These are phyloP conservation scores for Massarina eburnea DNA, from an alignment of 2,329 filamentous ascomycete species.

Conservation along the genomic window DNA sequence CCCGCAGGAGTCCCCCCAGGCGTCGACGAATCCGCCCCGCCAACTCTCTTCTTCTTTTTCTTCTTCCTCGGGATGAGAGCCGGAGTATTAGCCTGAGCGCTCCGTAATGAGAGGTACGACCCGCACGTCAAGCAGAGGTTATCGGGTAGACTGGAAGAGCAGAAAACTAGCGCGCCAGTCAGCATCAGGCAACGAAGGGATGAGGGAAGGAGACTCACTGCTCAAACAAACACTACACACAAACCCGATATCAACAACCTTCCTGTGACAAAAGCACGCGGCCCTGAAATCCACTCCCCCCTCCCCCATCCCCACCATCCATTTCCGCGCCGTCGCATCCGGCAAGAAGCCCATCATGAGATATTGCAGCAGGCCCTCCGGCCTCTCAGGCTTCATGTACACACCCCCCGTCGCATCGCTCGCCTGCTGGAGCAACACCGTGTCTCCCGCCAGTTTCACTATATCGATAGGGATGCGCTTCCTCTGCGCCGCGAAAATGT, in stretches of 20 bases:
- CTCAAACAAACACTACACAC: conserved; percentile 96
- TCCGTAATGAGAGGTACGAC: conserved; percentile 41
- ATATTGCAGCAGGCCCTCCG: conserved; percentile 76
- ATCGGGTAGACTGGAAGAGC: conserved; percentile 33
- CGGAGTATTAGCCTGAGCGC: conserved; percentile 34
- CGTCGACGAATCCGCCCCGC: conserved; percentile 36
- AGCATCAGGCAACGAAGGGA: conserved; percentile 1
- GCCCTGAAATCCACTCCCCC: conserved; percentile 93
- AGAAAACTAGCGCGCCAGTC: conserved; percentile 35
- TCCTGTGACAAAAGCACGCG: conserved; percentile 96
- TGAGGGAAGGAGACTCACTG: conserved; percentile 54
- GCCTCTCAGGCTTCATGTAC: conserved; percentile 60
- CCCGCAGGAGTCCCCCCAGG: conserved; percentile 36
- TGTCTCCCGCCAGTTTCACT: conserved; percentile 78
- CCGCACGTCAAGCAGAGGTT: conserved; percentile 43
- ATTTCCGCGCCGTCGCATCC: conserved; percentile 63
- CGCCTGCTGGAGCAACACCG: conserved; percentile 93
- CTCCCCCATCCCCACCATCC: conserved; percentile 76
- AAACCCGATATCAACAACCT: conserved; percentile 87
- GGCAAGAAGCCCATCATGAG: conserved; percentile 93
- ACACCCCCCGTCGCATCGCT: conserved; percentile 71
- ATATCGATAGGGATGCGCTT: conserved; percentile 90
- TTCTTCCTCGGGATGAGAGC: conserved; percentile 42
- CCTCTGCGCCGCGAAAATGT: conserved; percentile 91
- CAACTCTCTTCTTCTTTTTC: conserved; percentile 43